These are phyloP conservation scores for Talaromyces sp. DNA, from an alignment of 2,329 filamentous ascomycete species.

Conservation along the genomic window DNA sequence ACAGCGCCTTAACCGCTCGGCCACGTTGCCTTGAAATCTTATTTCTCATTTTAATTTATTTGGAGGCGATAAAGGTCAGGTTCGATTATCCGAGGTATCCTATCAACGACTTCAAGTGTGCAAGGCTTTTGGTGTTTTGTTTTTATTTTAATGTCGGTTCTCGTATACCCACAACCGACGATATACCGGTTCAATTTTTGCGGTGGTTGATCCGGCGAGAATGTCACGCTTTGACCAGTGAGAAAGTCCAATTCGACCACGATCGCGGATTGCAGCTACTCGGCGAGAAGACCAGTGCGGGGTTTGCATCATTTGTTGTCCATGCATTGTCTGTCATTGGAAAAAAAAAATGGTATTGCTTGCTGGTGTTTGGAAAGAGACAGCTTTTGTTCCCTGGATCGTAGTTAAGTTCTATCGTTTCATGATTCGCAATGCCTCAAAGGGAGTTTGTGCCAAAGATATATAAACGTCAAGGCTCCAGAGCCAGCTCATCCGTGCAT, in stretches of 20 bases:
- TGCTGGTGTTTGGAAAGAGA: not conserved
- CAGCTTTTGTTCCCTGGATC: not conserved
- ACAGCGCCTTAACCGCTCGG: too few species aligned
- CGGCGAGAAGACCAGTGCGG: not conserved
- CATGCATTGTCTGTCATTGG: not conserved
- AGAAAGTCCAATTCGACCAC: not conserved
- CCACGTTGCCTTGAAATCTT: too few species aligned
- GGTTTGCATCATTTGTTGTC: not conserved
- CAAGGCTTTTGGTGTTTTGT: too few species aligned
- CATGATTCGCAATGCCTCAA: conserved; percentile 43
- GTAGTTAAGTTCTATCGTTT: not conserved
- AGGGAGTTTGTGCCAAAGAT: conserved; percentile 41
- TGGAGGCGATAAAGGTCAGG: too few species aligned
- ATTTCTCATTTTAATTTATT: too few species aligned
- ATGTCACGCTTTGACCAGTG: not conserved
- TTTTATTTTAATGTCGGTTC: too few species aligned
- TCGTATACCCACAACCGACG: too few species aligned
- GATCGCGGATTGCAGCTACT: not conserved
- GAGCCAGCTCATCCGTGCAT: conserved; percentile 26
- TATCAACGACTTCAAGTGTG: too few species aligned
- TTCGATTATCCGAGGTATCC: too few species aligned
- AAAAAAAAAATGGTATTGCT: not conserved
- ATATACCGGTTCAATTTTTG: too few species aligned
- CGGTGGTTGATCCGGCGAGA: too few species aligned
- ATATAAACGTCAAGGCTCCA: conserved; percentile 28